Evolutionary conservation across 768 basidiomycete genomes (phyloP).

Genomic region (Agaricus sinodeliciosus): DNA sequence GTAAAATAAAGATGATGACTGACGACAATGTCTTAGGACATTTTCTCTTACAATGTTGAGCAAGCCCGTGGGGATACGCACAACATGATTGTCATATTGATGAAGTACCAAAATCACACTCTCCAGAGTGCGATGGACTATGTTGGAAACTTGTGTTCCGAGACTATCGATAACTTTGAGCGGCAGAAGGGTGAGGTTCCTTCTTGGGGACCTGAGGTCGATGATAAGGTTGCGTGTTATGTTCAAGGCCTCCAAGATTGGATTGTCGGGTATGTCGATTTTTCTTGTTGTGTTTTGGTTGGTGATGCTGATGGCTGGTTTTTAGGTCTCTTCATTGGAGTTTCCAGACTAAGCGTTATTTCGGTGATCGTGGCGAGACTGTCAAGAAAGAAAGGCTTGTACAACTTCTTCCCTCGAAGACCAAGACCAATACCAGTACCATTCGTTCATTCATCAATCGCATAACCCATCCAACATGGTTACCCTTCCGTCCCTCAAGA

Average conservation of each 20-base stretch:
- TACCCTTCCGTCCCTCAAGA: too few species aligned
- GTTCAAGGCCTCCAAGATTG: conserved; percentile 61
- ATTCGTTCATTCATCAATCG: too few species aligned
- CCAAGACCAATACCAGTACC: too few species aligned
- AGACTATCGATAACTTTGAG: conserved; percentile 47
- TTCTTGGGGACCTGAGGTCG: conserved; percentile 56
- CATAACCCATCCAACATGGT: too few species aligned
- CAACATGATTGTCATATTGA: conserved; percentile 70
- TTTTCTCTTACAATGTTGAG: conserved; percentile 72
- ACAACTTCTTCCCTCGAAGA: conserved; percentile 34
- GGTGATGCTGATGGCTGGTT: background rate
- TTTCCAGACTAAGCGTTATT: conserved; percentile 64
- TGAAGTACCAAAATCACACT: conserved; percentile 48
- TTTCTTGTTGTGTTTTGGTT: background rate
- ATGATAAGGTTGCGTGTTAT: conserved; percentile 51
- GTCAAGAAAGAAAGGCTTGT: conserved; percentile 51
- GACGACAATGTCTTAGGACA: conserved; percentile 39
- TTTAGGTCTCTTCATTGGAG: conserved; percentile 60
- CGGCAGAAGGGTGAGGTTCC: conserved; percentile 43
- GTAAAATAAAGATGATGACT: background rate
- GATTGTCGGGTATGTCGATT: conserved; percentile 50
- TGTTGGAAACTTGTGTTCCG: conserved; percentile 54
- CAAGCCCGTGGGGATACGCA: conserved; percentile 64
- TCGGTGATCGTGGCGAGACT: conserved; percentile 47
- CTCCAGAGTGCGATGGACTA: conserved; percentile 60